phyloP scores from a whole-genome alignment of 345 rosid genomes.

The Citrus sp. region DNA sequence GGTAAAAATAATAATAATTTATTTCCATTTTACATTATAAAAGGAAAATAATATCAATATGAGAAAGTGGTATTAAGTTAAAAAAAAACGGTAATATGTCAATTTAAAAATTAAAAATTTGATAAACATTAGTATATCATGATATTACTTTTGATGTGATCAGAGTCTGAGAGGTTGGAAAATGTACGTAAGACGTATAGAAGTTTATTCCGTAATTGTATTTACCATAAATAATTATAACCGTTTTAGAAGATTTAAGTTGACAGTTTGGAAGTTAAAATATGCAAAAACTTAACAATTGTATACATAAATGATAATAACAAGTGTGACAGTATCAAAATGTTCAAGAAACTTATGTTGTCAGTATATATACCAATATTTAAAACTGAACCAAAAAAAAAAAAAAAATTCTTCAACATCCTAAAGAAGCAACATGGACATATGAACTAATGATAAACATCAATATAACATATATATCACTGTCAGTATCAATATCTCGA shows the following conservation, averaged over 20 bases:
- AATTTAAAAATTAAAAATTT: background rate
- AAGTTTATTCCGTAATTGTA: too few species aligned
- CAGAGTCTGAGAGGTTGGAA: too few species aligned
- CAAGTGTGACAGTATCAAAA: background rate
- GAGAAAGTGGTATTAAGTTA: background rate
- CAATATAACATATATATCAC: background rate
- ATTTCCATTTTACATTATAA: background rate
- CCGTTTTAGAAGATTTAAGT: too few species aligned
- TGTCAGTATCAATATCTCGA: background rate
- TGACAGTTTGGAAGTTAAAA: too few species aligned
- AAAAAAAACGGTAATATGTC: background rate
- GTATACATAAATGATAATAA: too few species aligned
- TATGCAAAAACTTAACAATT: too few species aligned
- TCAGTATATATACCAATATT: background rate
- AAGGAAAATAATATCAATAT: background rate
- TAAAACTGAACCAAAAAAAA: background rate
- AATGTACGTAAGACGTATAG: too few species aligned
- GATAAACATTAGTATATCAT: too few species aligned
- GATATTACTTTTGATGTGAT: too few species aligned
- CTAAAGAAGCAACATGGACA: conserved; percentile 14
- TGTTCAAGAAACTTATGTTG: background rate
- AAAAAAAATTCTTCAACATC: background rate
- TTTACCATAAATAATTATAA: too few species aligned
- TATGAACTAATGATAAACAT: background rate
- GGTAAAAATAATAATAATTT: background rate